Base-by-base conservation (phyloP, 1,284 basidiomycete species). In the Pseudozyma tsukubaensis region DNA sequence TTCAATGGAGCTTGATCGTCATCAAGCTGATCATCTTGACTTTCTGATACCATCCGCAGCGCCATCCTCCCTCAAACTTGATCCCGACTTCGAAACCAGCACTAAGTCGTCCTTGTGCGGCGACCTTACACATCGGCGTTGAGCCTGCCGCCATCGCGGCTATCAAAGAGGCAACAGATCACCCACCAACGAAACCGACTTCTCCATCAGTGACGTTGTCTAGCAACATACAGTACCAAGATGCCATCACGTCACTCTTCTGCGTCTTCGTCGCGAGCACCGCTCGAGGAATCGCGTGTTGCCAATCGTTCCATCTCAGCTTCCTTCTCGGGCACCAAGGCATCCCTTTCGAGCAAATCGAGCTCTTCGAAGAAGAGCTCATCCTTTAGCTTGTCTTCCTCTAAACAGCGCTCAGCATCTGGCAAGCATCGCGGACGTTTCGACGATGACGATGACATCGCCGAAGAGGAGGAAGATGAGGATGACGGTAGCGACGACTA, bases 301-400 rank as follows among this genome's bases (percentile, higher is more conserved):
- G 71, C 71, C 40, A 73, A 73, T 32, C 63, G 71, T 18, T 64
- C 71, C 58, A 69, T 73, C 59, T 73, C 71, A n/a, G 40, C 71
- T 8, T 68, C 71, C n/a, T 73, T 73, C 34, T 42, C 71, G 24
- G 61, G 71, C 51, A 73, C 71, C 19, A 73, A 73, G 34, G 48
- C 71, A 35, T 73, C 71, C 16, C 60, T 73, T n/a, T 61, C 68
- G 19, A 29, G 40, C 50, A 56, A 61, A 29, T 63, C 63, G 5
- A 55, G 59, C 3, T 48, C 61, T 21, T 65, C 65, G 2, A 59
- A 55, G 21, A 68, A 68, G 40, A 45, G 42, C 53, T 59, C 59
- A 3, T 50, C 62, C 10, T 50, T 59, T 6, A 66, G 53, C 49
- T 53, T 64, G 2, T 61, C 65, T 12, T 69, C 71, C 8, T 58